Percentiles rank a stretch among this genome's conserved stretches.
Conservation (phyloP, 2,329 filamentous ascomycete species). For the Pestalotiopsis sp. region DNA sequence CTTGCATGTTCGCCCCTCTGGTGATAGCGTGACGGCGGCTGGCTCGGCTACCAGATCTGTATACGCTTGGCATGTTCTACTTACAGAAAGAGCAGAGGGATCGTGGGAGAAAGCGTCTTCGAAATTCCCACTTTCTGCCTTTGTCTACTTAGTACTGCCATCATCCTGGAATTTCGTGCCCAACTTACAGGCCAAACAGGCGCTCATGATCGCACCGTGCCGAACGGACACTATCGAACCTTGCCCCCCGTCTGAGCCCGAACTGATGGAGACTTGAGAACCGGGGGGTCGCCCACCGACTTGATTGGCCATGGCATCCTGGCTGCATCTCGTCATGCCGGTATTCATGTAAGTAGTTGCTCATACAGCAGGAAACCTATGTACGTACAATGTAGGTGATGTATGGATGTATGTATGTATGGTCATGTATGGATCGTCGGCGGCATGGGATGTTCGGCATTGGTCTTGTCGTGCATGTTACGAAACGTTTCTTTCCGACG, state of each 20-base stretch:
- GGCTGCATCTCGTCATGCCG: slow-evolving; percentile 13
- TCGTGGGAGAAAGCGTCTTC: neutral
- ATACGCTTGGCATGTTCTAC: neutral
- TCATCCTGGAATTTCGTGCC: neutral
- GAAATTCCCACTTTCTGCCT: neutral
- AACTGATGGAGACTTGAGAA: slow-evolving; percentile 7
- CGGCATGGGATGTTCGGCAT: slow-evolving; percentile 4
- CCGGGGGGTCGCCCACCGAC: neutral
- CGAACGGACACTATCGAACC: slow-evolving; percentile 26
- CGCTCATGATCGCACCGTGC: slow-evolving; percentile 27
- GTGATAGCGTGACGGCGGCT: slow-evolving; percentile 1
- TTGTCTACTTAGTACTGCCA: neutral
- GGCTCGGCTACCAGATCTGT: slow-evolving; percentile 4
- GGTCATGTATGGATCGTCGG: neutral
- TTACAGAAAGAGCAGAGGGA: neutral
- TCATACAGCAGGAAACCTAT: neutral
- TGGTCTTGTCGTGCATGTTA: slow-evolving; percentile 5
- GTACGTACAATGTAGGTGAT: neutral
- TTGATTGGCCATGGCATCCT: slow-evolving; percentile 16
- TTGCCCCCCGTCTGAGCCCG: slow-evolving; percentile 3
- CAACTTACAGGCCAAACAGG: neutral
- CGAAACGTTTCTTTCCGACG: slow-evolving; percentile 10
- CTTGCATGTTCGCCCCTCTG: neutral
- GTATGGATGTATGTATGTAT: neutral
- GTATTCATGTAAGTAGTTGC: neutral